A percentile compares a stretch with the other conserved stretches of the same genome.
These are phyloP conservation scores for Candida ulmi DNA, from an alignment of 805 yeast genomes.

Conservation along the genomic window DNA sequence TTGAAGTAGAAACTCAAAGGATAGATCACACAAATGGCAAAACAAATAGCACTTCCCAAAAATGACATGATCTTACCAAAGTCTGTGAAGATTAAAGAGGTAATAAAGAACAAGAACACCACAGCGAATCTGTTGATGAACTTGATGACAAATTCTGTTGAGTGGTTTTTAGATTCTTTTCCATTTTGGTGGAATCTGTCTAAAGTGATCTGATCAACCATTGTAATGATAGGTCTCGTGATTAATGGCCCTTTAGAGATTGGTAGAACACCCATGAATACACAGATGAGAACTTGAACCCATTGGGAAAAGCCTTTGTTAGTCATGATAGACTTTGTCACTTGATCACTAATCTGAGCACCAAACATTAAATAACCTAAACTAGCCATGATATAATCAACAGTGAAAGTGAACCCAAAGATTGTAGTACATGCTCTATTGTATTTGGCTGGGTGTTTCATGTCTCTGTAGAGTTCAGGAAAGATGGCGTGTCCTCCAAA, in stretches of 20 bases:
- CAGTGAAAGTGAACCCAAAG: slow-evolving; percentile 49
- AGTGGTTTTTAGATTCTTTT: neutral
- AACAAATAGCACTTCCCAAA: slow-evolving; percentile 68
- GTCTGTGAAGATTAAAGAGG: slow-evolving; percentile 57
- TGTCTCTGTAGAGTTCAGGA: slow-evolving; percentile 70
- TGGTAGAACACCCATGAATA: slow-evolving; percentile 63
- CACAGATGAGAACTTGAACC: slow-evolving; percentile 38
- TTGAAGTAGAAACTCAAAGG: slow-evolving; percentile 62
- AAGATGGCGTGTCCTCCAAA: slow-evolving; percentile 85
- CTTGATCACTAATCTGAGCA: slow-evolving; percentile 54
- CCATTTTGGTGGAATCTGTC: neutral
- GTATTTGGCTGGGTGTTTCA: slow-evolving; percentile 66
- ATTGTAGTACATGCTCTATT: slow-evolving; percentile 46
- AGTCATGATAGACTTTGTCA: slow-evolving; percentile 67
- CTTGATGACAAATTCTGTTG: neutral
- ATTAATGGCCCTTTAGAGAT: slow-evolving; percentile 73
- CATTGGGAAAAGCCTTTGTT: slow-evolving; percentile 64
- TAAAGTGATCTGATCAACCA: slow-evolving; percentile 40
- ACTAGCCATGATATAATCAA: slow-evolving; percentile 58
- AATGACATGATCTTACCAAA: slow-evolving; percentile 73
- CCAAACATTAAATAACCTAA: slow-evolving; percentile 84
- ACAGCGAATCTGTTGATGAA: slow-evolving; percentile 15
- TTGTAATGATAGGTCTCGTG: slow-evolving; percentile 64
- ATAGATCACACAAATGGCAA: slow-evolving; percentile 63
- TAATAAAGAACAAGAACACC: slow-evolving; percentile 34